These are phyloP conservation scores for Hymenoscyphus repandus DNA, from an alignment of 2,329 filamentous ascomycete genomes.

Conservation along the genomic window DNA sequence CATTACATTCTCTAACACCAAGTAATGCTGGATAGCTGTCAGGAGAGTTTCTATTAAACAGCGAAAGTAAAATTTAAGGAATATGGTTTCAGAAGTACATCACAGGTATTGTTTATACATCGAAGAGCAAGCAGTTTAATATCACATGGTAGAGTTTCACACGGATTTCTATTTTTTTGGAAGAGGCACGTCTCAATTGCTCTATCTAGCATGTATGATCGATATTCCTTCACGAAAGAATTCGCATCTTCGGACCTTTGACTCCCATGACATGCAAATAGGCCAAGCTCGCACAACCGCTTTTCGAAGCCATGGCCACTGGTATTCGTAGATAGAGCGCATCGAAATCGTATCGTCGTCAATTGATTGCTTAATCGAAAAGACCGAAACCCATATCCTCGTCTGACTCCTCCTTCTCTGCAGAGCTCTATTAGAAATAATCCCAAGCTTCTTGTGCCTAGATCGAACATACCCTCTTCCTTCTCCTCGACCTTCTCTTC, in stretches of 20 bases:
- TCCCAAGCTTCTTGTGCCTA: background rate
- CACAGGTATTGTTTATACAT: too few species aligned
- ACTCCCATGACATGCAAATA: conserved; percentile 26
- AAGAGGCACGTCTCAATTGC: conserved; percentile 31
- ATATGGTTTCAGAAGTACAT: too few species aligned
- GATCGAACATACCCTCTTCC: conserved; percentile 71
- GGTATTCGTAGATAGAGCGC: conserved; percentile 21
- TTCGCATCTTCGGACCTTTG: conserved; percentile 16
- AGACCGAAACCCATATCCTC: conserved; percentile 75
- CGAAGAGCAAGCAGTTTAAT: too few species aligned
- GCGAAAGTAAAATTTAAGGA: too few species aligned
- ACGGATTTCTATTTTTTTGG: conserved; percentile 10
- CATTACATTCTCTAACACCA: too few species aligned
- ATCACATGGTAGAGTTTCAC: background rate
- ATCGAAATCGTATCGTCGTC: conserved; percentile 16
- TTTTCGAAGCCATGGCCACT: conserved; percentile 24
- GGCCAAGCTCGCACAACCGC: conserved; percentile 28
- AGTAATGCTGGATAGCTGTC: too few species aligned
- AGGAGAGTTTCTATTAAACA: too few species aligned
- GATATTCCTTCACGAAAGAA: conserved; percentile 19
- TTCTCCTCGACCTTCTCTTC: conserved; percentile 67
- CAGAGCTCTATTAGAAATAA: conserved; percentile 23
- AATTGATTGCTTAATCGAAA: conserved; percentile 57
- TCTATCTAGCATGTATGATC: conserved; percentile 26
- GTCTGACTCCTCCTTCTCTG: conserved; percentile 65